Evolutionary conservation across 371 early-diverging fungal genomes (phyloP), one percentile per base, ranked within the genome.

Genomic region (Mortierella sp.): DNA sequence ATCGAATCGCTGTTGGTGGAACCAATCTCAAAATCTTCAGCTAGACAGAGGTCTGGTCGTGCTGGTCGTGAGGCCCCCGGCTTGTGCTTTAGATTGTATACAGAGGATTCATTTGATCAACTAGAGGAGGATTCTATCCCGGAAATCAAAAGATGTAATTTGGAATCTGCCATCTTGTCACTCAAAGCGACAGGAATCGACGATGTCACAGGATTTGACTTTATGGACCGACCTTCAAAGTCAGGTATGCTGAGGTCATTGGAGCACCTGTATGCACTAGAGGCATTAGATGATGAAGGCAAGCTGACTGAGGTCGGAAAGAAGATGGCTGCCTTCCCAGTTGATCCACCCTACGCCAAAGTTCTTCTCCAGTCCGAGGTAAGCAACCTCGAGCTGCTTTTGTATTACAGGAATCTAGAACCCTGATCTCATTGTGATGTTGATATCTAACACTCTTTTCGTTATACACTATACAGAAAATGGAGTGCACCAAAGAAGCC

Each of bases 41-140:
- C 99, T 3, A 88, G 95, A 72, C 99, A 99, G 86, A 88, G 99
- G 54, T 89, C 94, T 18, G 99, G 99, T 60, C 91, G 99, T 75
- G 99, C 99, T 28, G 99, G 99, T 43, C 90, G 99, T 80, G 96
- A 87, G 40, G 89, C 89, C 0, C 88, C 93, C 0, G 99, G 99
- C 3, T 68, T 83, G 45, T 95, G 98, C 73, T 99, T 96, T 88
- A 87, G 99, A 32, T 86, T 99, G 16, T 99, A 99, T 86, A 97
- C 98, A 0, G 95, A 97, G 84, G 85, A 90, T 2, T 91, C 93
- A 1, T 99, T 92, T 81, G 84, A 89, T 5, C 87, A 90, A 62
- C 54, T 79, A 57, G 80, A 79, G 16, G 95, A 96, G 60, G 92
- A 95, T 70, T 91, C 94, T 1, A 89, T 92, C 37, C 99, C 99